Percentiles rank a stretch among this genome's conserved stretches.
Evolutionary conservation across 2,329 filamentous ascomycete species (phyloP).

Genomic region (Diaporthe velutina): DNA sequence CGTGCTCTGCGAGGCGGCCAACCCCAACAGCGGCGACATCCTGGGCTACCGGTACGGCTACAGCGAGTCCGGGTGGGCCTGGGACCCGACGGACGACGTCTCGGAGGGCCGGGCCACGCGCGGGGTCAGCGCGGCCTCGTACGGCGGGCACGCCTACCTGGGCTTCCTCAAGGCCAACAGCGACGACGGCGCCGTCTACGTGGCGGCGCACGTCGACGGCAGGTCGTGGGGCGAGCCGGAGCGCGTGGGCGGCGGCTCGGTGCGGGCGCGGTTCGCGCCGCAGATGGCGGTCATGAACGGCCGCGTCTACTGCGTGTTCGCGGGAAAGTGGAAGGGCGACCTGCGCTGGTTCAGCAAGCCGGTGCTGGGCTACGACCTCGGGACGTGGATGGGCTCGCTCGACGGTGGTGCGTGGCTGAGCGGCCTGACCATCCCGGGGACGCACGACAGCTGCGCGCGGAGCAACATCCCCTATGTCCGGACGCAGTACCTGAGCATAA

Average conservation of each 20-base stretch:
- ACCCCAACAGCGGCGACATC: slow-evolving; percentile 45
- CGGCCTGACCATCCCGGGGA: slow-evolving; percentile 77
- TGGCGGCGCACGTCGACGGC: slow-evolving; percentile 34
- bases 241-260: slow-evolving; percentile 22
- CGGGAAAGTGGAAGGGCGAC: slow-evolving; percentile 45
- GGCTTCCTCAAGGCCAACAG: slow-evolving; percentile 33
- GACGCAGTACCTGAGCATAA: slow-evolving; percentile 74
- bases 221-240: slow-evolving; percentile 20
- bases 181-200: slow-evolving; percentile 32
- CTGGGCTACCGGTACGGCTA: slow-evolving; percentile 49
- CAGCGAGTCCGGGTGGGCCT: slow-evolving; percentile 47
- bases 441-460: slow-evolving; percentile 71
- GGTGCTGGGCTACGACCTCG: slow-evolving; percentile 51
- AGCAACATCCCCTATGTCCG: slow-evolving; percentile 72
- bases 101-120: slow-evolving; percentile 45
- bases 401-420: slow-evolving; percentile 70
- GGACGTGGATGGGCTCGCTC: slow-evolving; percentile 74
- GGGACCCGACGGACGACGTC: slow-evolving; percentile 49
- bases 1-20: slow-evolving; percentile 47
- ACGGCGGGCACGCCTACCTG: slow-evolving; percentile 36
- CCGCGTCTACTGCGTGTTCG: slow-evolving; percentile 38
- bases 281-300: slow-evolving; percentile 38
- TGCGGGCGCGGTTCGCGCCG: slow-evolving; percentile 31
- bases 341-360: slow-evolving; percentile 53
- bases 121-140: slow-evolving; percentile 37